These are phyloP conservation scores for Waltergamsia citrina DNA, from an alignment of 2,329 filamentous ascomycete genomes.

Conservation along the genomic window DNA sequence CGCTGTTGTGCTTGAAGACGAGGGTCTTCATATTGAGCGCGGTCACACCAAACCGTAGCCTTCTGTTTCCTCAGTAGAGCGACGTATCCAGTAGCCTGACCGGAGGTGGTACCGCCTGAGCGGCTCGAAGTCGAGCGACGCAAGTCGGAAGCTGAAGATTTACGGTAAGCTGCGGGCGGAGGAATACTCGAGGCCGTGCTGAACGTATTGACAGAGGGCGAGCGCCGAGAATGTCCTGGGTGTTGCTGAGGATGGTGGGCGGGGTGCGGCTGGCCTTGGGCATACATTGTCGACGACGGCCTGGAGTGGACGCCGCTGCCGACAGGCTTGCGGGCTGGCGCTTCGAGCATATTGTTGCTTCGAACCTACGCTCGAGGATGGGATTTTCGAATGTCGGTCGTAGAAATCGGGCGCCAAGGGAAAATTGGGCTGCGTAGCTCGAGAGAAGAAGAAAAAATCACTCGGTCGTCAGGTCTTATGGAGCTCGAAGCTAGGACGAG, in stretches of 20 bases:
- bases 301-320: conserved; percentile 41
- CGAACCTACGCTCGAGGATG: too few species aligned
- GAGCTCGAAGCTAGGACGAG: too few species aligned
- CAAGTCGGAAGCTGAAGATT: conserved; percentile 45
- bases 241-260: conserved; percentile 22
- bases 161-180: conserved; percentile 47
- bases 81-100: conserved; percentile 71
- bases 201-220: conserved; percentile 58
- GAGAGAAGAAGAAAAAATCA: too few species aligned
- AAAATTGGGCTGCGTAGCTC: too few species aligned
- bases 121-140: conserved; percentile 75
- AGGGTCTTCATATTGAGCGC: conserved; percentile 85
- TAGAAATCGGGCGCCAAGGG: background rate
- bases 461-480: too few species aligned
- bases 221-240: conserved; percentile 43
- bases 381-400: background rate
- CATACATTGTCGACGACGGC: conserved; percentile 39
- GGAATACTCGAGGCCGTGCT: conserved; percentile 63
- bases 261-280: conserved; percentile 22
- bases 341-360: conserved; percentile 5
- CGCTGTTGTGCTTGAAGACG: conserved; percentile 73
- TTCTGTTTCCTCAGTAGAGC: conserved; percentile 95
- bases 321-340: conserved; percentile 4
- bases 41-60: conserved; percentile 96
- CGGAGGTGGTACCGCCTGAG: conserved; percentile 42